These are phyloP conservation scores for Paulownia fortunei DNA, from an alignment of 257 asterid genomes.

Conservation along the genomic window DNA sequence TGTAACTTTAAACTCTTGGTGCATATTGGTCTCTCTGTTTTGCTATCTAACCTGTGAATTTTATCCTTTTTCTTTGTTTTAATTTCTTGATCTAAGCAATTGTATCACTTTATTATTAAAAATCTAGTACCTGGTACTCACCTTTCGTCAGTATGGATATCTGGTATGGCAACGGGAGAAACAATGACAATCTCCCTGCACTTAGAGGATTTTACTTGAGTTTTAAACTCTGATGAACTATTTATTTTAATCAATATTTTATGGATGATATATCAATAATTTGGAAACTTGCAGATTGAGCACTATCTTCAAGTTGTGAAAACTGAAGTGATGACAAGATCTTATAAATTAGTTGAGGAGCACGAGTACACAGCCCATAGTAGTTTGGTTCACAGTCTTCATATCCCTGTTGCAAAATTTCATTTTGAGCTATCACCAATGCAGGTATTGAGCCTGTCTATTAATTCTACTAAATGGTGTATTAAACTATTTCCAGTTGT, in stretches of 20 bases:
- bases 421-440: constrained; percentile 74
- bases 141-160: background rate
- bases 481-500: background rate
- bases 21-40: background rate
- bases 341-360: constrained; percentile 70
- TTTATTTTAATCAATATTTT: background rate
- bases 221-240: background rate
- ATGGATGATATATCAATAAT: background rate
- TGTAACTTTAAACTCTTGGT: background rate
- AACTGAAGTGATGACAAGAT: constrained; percentile 73
- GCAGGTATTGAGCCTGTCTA: constrained; percentile 54
- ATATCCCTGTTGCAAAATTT: constrained; percentile 74
- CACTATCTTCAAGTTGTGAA: constrained; percentile 81
- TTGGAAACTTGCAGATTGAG: constrained; percentile 60
- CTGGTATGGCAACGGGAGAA: background rate
- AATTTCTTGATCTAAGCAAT: background rate
- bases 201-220: background rate
- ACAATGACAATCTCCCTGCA: background rate
- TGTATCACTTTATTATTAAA: background rate
- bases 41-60: background rate
- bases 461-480: background rate
- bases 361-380: constrained; percentile 81
- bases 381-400: constrained; percentile 65
- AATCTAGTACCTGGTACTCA: background rate
- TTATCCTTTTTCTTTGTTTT: background rate